Base-by-base conservation (phyloP, 2,329 filamentous ascomycete genomes). In the Cladosporium sp. region DNA sequence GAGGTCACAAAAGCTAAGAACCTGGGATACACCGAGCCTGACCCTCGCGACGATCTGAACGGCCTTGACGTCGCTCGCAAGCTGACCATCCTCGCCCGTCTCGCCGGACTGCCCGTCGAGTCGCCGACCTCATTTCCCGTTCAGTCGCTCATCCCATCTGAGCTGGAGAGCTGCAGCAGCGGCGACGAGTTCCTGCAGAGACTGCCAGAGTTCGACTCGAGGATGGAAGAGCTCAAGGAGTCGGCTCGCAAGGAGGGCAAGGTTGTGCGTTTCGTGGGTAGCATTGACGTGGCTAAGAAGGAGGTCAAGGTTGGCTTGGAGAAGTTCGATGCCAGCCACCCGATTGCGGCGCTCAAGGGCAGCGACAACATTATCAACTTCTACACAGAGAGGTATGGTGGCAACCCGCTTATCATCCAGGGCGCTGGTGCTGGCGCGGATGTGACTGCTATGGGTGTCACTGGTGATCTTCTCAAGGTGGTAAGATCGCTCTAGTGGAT, bases 281-380 rank as follows among this genome's bases (percentile, higher is more conserved):
- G 90, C 72, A 90, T 97, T 61, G 91, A 99, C 70, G 86, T 96
- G 42, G 81, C 78, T n/a, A 83, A 81, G 61, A 88, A 90, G 72
- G 78, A 86, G 65, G 89, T 97, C 73, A 95, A 92, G 79, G 94
- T 99, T 58, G 93, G 94, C 2, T 77, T 99, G 63, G 88, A 97
- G 80, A 90, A 88, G 76, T 80, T 80, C 66, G 91, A 96, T 64
- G 85, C 84, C 66, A 89, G 88, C 60, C 91, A 95, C 70, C 90
- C 94, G 12, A 97, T 99, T 76, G 94, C 94, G 13, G 88, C 89
- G 48, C 81, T 99, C 58, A 96, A 96, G 82, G 94, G 94, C 35
- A 97, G 92, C 74, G 94, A 97, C 73, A 99, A 99, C 79, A 96
- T 99, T 72, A 96, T 99, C 71, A 96, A 88, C 79, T 97, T 99